Evolutionary conservation across 2,329 filamentous ascomycete species (phyloP), one percentile per base, ranked within the genome.

Genomic region (Madurella fahalii): DNA sequence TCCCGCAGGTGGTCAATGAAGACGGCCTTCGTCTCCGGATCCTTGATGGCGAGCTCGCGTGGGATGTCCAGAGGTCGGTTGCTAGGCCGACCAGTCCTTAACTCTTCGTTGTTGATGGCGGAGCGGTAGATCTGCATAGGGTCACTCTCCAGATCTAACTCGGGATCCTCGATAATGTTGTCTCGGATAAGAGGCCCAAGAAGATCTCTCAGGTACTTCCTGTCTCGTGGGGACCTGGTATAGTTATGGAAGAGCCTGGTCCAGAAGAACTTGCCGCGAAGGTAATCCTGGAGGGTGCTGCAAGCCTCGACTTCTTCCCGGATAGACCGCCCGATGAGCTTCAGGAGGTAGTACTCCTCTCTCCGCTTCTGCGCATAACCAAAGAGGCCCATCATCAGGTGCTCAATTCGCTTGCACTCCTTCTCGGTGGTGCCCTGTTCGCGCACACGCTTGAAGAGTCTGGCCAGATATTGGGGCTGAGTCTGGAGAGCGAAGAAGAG

Each of bases 401-500:
- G 88, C 70, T 96, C 93, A 52, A 96, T 88, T 48, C 90, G 84
- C 73, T 96, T 96, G 69, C 85, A 87, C 66, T 99, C 94, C 71
- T 94, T 95, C 65, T 99, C 94, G 0, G 90, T 77, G 1, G 89
- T 90, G 41, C 88, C 90, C 63, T 89, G 82, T 71, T 96, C 90
- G 31, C 91, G 85, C 31, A 97, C 74, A 42, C 87, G 83, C 68
- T 85, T 86, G 78, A 97, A 96, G 1, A 97, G 79, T 12, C 92
- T 83, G 30, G 92, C 90, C 41, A 99, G 82, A 66, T 99, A 99
- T 60, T 95, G 90, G 3, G 94, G 90, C 65, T 99, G 95, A 0
- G 94, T 99, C 69, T 99, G 94, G 4, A 99, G 82, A 58, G 92
- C 87, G 77, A 99, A 97, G 75, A 99, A 99, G 13, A 99, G 82